Conservation (phyloP, 345 rosid genomes). For the Kernera saxatilis region DNA sequence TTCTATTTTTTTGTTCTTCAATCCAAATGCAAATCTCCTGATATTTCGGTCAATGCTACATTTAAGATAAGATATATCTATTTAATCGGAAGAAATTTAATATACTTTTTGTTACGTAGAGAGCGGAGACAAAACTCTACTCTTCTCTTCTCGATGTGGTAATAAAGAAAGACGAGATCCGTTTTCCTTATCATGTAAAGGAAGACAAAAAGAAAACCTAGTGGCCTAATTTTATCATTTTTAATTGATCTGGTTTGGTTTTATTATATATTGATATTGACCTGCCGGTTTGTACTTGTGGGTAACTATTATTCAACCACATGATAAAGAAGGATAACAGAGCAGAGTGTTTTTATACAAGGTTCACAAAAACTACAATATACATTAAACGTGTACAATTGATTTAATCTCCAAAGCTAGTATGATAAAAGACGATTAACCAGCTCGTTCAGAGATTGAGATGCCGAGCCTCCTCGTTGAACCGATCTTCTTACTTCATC, state of each 20-base stretch:
- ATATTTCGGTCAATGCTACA: too few species aligned
- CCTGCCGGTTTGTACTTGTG: too few species aligned
- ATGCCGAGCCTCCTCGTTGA: constrained; percentile 20
- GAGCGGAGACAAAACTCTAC: background rate
- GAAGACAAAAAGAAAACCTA: background rate
- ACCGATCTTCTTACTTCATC: constrained; percentile 25
- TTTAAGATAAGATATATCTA: background rate
- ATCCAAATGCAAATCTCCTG: too few species aligned
- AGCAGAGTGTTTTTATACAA: background rate
- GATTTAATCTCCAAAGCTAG: background rate
- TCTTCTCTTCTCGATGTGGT: background rate
- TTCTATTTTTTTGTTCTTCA: too few species aligned
- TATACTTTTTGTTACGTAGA: too few species aligned
- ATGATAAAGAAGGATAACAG: background rate
- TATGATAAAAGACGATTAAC: constrained; percentile 6
- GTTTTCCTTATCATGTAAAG: background rate
- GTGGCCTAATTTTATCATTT: background rate
- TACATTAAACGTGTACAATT: background rate
- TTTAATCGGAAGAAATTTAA: too few species aligned
- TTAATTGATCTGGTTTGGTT: background rate
- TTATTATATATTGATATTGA: too few species aligned
- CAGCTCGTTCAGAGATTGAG: constrained; percentile 2
- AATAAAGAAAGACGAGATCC: background rate
- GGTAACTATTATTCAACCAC: too few species aligned
- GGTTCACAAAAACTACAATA: background rate